A percentile compares a stretch with the other conserved stretches of the same genome.
Conservation (phyloP, 257 asterid genomes). For the Anisodus acutangulus region DNA sequence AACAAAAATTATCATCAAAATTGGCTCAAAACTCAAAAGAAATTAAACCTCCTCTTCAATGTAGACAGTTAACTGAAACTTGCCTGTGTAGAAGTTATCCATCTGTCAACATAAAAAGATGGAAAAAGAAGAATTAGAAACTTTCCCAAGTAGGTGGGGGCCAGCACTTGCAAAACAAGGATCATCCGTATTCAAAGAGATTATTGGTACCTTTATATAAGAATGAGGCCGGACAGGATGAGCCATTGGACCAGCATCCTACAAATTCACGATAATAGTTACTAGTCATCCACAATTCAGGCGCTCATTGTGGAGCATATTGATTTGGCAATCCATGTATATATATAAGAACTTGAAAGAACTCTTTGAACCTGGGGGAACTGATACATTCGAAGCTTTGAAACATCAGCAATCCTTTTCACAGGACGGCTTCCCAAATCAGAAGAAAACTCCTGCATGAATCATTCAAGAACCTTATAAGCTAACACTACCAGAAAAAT, state of each 20-base stretch:
- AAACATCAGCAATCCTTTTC: slow-evolving; percentile 77
- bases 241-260: slow-evolving; percentile 96
- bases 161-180: slow-evolving; percentile 10
- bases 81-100: slow-evolving; percentile 91
- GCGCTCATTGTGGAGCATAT: not conserved
- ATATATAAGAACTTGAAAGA: not conserved
- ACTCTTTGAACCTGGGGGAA: slow-evolving; percentile 66
- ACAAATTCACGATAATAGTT: slow-evolving; percentile 32
- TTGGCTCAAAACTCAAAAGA: not conserved
- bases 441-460: slow-evolving; percentile 75
- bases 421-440: slow-evolving; percentile 90
- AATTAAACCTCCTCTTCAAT: slow-evolving; percentile 26
- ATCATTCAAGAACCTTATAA: slow-evolving; percentile 27
- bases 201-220: slow-evolving; percentile 64
- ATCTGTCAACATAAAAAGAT: slow-evolving; percentile 50
- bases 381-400: slow-evolving; percentile 67
- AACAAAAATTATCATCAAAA: slow-evolving; percentile 28
- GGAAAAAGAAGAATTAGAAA: slow-evolving; percentile 35
- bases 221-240: slow-evolving; percentile 91
- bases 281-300: too few species aligned
- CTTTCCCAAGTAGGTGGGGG: slow-evolving; percentile 23
- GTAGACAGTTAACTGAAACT: slow-evolving; percentile 36
- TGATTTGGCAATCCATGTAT: too few species aligned
- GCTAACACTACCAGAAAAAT: not conserved
- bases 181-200: slow-evolving; percentile 24